Percentiles rank a stretch among this genome's conserved stretches.
phyloP scores from a whole-genome alignment of 257 asterid genomes.

The Gynochthodes officinalis region DNA sequence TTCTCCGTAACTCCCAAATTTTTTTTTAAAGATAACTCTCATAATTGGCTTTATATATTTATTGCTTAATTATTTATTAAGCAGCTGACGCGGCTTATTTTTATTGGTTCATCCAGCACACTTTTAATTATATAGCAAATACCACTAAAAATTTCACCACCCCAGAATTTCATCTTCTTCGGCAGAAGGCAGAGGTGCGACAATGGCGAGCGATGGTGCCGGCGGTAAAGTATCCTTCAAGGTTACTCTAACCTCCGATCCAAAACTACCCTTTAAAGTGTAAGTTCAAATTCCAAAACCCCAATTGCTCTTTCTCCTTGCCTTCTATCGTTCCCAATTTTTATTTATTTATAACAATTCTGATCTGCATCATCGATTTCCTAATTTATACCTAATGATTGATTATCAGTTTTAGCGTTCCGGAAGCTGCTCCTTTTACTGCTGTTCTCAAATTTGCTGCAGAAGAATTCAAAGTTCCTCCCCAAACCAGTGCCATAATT shows the following conservation, averaged over 20 bases:
- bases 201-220: slow-evolving; percentile 68
- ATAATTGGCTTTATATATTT: too few species aligned
- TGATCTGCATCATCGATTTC: neutral
- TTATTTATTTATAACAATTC: neutral
- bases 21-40: too few species aligned
- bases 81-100: too few species aligned
- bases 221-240: slow-evolving; percentile 95
- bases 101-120: neutral
- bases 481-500: slow-evolving; percentile 94
- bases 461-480: slow-evolving; percentile 98
- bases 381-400: neutral
- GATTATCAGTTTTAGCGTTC: slow-evolving; percentile 75
- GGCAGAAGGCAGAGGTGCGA: neutral
- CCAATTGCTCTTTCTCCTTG: neutral
- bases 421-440: slow-evolving; percentile 96
- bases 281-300: slow-evolving; percentile 25
- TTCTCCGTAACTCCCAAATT: too few species aligned
- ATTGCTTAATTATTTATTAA: too few species aligned
- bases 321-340: neutral
- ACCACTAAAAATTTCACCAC: neutral
- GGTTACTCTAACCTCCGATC: slow-evolving; percentile 94
- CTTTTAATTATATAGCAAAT: too few species aligned
- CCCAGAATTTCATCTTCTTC: neutral
- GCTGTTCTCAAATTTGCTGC: slow-evolving; percentile 97
- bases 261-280: slow-evolving; percentile 98